Conservation (phyloP, 2,329 filamentous ascomycete species). For the Fusarium brachygibbosum region DNA sequence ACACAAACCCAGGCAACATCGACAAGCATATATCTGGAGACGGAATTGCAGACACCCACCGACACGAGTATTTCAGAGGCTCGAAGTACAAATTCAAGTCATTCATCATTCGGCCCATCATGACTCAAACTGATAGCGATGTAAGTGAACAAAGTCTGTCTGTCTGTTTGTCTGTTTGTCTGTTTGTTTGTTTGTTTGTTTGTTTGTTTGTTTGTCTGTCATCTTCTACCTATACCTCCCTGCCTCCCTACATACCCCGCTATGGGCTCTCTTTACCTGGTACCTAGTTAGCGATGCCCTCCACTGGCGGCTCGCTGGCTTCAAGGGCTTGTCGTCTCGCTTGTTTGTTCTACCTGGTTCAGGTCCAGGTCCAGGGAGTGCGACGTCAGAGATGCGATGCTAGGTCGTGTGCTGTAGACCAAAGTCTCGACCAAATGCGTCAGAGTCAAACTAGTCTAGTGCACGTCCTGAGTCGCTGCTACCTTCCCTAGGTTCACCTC, state of each 20-base stretch:
- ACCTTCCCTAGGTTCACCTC: constrained; percentile 36
- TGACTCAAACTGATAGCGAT: not conserved
- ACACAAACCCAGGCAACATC: constrained; percentile 40
- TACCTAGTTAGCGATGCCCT: not conserved
- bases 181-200: not conserved
- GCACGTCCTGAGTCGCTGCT: constrained; percentile 49
- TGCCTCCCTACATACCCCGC: constrained; percentile 4
- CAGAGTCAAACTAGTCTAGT: constrained; percentile 46
- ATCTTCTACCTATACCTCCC: not conserved
- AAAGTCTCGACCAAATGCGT: constrained; percentile 53
- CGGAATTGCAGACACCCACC: not conserved
- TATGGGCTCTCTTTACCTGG: not conserved
- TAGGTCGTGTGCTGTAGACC: constrained; percentile 47
- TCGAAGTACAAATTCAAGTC: no score
- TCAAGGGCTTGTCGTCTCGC: not conserved
- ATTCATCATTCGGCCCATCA: not conserved
- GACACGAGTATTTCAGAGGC: not conserved
- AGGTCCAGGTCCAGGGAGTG: constrained; percentile 38
- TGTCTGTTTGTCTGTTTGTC: not conserved
- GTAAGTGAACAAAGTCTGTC: not conserved
- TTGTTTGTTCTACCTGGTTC: not conserved
- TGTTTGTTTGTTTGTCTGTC: no score
- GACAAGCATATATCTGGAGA: constrained; percentile 13
- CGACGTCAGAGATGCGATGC: constrained; percentile 53
- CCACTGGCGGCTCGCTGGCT: not conserved